These are phyloP conservation scores for Atkinsonella texensis DNA, from an alignment of 2,329 filamentous ascomycete genomes.

Conservation along the genomic window DNA sequence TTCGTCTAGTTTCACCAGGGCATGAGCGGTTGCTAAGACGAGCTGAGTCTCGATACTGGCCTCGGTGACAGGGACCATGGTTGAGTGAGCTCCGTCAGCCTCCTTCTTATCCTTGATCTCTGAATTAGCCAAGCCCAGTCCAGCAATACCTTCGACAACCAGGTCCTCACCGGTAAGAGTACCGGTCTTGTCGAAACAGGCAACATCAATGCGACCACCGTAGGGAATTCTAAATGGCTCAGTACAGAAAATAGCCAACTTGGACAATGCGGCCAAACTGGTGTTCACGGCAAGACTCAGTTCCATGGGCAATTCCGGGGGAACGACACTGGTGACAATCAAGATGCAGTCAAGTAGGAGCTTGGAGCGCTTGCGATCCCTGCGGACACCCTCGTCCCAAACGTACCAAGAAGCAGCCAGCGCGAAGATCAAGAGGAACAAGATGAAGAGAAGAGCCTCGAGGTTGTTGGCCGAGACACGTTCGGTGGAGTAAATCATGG, in stretches of 20 bases:
- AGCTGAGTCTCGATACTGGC: slow-evolving; percentile 74
- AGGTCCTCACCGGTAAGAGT: slow-evolving; percentile 93
- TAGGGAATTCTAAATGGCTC: slow-evolving; percentile 98
- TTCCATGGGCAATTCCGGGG: slow-evolving; percentile 98
- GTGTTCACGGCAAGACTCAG: slow-evolving; percentile 96
- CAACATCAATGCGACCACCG: slow-evolving; percentile 87
- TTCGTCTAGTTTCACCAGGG: slow-evolving; percentile 90
- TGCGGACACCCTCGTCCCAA: slow-evolving; percentile 90
- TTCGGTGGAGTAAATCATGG: slow-evolving; percentile 99
- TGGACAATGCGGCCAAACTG: slow-evolving; percentile 84
- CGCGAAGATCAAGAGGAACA: slow-evolving; percentile 92
- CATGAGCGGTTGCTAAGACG: slow-evolving; percentile 89
- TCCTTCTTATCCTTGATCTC: slow-evolving; percentile 55
- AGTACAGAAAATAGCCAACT: slow-evolving; percentile 95
- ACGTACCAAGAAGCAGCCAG: slow-evolving; percentile 98
- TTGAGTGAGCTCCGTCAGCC: slow-evolving; percentile 70
- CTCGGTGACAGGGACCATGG: slow-evolving; percentile 58
- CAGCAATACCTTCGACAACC: slow-evolving; percentile 93
- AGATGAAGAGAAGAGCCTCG: slow-evolving; percentile 92
- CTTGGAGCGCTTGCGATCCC: slow-evolving; percentile 94
- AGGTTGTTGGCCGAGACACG: slow-evolving; percentile 97
- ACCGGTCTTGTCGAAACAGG: slow-evolving; percentile 98
- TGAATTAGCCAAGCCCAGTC: slow-evolving; percentile 60
- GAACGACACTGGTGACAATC: slow-evolving; percentile 94
- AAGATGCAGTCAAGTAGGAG: slow-evolving; percentile 92